Evolutionary conservation across 148 eudicot genomes (phyloP), one percentile per base, ranked within the genome.

Genomic region (Talinum fruticosum): DNA sequence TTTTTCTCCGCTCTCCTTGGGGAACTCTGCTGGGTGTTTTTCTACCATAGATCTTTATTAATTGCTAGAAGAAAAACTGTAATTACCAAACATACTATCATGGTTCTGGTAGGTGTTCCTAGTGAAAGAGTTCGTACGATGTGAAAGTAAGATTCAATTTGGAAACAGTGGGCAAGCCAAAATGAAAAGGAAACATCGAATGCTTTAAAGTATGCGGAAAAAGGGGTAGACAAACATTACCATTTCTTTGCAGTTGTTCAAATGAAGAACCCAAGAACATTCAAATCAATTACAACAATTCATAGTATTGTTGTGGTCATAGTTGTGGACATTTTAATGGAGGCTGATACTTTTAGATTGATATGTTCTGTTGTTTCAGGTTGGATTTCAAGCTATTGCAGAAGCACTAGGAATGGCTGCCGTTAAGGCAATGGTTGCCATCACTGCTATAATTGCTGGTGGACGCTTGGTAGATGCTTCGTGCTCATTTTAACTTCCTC

Each of bases 361-460:
- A 77, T 65, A 8, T 80, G 29, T 68, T 26, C 65, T 45, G 16
- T 45, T 33, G 54, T 81, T 86, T 84, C 87, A 96, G 99, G 83
- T 93, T 80, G 98, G 99, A 66, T 90, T 96, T 77, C 95, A 90
- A 84, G 99, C 99, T 71, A 96, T 96, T 79, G 97, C 98, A 54
- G 99, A 96, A 87, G 98, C 99, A 81, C 90, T 96, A 76, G 99
- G 99, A 74, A 73, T 90, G 84, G 99, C 99, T 84, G 99, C 95
- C 85, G 87, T 96, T 44, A 96, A 96, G 93, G 99, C 99, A 76
- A 65, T 91, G 85, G 90, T 93, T 87, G 99, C 99, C 75, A 96
- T 96, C 83, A 45, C 93, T 66, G 98, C 95, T 79, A 96, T 96
- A 41, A 89, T 96, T 84, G 99, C 98, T 68, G 99, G 99, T 79